Percentiles rank a stretch among this genome's conserved stretches.
These are phyloP conservation scores for Phytophthora sojae DNA, from an alignment of 352 stramenopile species.

Conservation along the genomic window DNA sequence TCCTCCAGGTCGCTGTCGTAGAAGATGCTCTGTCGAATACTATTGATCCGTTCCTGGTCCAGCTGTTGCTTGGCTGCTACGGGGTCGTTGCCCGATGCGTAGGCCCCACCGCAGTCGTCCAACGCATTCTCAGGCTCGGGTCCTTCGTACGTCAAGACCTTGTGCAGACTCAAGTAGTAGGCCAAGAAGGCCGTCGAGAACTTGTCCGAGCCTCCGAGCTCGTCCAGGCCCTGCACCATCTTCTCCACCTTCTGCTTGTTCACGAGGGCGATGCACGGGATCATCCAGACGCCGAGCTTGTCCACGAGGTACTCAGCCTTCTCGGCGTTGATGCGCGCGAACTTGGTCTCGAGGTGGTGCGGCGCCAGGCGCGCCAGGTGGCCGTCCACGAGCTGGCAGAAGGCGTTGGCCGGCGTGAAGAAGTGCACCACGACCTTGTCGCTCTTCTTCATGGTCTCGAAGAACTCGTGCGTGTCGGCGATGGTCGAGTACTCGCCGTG, in stretches of 20 bases:
- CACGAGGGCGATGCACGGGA: conserved; percentile 94
- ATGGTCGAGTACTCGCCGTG: conserved; percentile 92
- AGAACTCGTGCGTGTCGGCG: conserved; percentile 95
- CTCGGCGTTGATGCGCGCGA: conserved; percentile 97
- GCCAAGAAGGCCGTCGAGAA: conserved; percentile 94
- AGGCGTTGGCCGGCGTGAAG: conserved; percentile 92
- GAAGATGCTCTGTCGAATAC: conserved; percentile 85
- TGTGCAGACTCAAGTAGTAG: conserved; percentile 92
- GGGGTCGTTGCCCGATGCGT: conserved; percentile 51
- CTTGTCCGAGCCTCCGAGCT: conserved; percentile 94
- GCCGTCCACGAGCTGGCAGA: conserved; percentile 94
- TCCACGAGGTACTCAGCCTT: conserved; percentile 97
- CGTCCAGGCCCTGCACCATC: conserved; percentile 96
- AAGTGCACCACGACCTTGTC: conserved; percentile 96
- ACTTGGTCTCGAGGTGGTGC: conserved; percentile 95
- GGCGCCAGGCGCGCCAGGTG: conserved; percentile 92
- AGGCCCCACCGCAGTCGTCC: conserved; percentile 74
- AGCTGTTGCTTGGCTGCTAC: conserved; percentile 40
- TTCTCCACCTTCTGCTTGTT: conserved; percentile 96
- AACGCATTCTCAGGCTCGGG: conserved; percentile 62
- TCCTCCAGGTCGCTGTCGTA: conserved; percentile 88
- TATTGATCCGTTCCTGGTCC: conserved; percentile 64
- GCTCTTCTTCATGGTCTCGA: conserved; percentile 93
- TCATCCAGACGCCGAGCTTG: conserved; percentile 95
- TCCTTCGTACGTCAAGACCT: conserved; percentile 97